Conservation (phyloP, 805 yeast genomes). For the Cyberlindnera maclurae region DNA sequence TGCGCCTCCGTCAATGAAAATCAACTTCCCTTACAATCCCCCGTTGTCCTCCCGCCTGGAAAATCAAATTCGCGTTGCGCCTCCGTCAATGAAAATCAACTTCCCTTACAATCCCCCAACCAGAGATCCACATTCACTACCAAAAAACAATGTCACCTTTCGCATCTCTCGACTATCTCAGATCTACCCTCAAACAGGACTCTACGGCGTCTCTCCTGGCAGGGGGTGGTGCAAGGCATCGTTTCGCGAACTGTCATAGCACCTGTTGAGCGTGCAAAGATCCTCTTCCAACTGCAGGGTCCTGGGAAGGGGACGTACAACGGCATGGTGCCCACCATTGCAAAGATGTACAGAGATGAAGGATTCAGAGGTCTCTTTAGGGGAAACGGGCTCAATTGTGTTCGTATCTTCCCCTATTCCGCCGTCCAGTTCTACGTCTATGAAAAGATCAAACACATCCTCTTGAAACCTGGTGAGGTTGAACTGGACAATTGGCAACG, state of each 20-base stretch:
- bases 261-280: slow-evolving; percentile 92
- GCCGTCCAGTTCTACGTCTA: slow-evolving; percentile 91
- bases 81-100: no score
- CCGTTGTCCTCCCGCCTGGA: no score
- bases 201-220: slow-evolving; percentile 57
- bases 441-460: slow-evolving; percentile 48
- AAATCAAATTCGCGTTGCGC: no score
- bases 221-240: slow-evolving; percentile 75
- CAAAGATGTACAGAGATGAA: slow-evolving; percentile 79
- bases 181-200: slow-evolving; percentile 14
- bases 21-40: no score
- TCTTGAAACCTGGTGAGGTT: slow-evolving; percentile 23
- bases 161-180: not conserved
- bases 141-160: not conserved
- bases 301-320: slow-evolving; percentile 37
- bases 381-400: slow-evolving; percentile 86
- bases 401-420: slow-evolving; percentile 86
- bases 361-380: slow-evolving; percentile 87
- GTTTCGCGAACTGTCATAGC: slow-evolving; percentile 86
- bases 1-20: no score
- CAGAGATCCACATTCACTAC: no score
- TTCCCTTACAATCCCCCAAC: no score
- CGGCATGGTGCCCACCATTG: slow-evolving; percentile 71
- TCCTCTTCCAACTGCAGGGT: slow-evolving; percentile 83
- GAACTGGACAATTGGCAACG: slow-evolving; percentile 51